Conservation (phyloP, 1,284 basidiomycete species). For the Cryptococcus depauperatus region DNA sequence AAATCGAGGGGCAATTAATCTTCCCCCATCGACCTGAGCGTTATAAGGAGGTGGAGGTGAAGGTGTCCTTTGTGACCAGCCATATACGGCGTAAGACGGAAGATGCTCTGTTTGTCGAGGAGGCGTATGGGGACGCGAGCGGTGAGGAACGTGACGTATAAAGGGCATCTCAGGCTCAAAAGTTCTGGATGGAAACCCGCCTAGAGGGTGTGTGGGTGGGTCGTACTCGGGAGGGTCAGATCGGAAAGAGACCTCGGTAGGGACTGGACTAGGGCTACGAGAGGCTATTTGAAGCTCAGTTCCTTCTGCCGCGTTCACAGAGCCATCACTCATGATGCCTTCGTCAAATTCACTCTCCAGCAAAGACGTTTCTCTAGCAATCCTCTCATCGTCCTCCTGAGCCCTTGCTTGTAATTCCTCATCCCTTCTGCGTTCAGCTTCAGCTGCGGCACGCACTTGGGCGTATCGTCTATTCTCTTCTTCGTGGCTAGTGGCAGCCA, state of each 20-base stretch:
- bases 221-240: slow-evolving; percentile 16
- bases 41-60: slow-evolving; percentile 39
- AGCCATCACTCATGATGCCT: background rate
- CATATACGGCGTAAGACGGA: slow-evolving; percentile 6
- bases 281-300: background rate
- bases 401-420: background rate
- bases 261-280: slow-evolving; percentile 5
- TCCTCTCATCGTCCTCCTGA: background rate
- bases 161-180: background rate
- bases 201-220: slow-evolving; percentile 1
- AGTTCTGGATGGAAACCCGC: background rate
- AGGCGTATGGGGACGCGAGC: slow-evolving; percentile 1
- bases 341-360: background rate
- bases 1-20: slow-evolving; percentile 23
- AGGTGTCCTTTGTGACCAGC: slow-evolving; percentile 18
- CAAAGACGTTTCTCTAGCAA: background rate
- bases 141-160: background rate
- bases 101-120: slow-evolving; percentile 1
- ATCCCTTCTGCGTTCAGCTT: background rate
- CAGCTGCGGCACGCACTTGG: background rate
- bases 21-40: slow-evolving; percentile 26
- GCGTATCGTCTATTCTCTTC: background rate
- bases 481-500: too few relatives aligned
- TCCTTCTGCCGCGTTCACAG: background rate
- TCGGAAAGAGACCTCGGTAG: slow-evolving; percentile 7